Base-by-base conservation (phyloP, 805 yeast genomes). In the Kodamaea laetipori region DNA sequence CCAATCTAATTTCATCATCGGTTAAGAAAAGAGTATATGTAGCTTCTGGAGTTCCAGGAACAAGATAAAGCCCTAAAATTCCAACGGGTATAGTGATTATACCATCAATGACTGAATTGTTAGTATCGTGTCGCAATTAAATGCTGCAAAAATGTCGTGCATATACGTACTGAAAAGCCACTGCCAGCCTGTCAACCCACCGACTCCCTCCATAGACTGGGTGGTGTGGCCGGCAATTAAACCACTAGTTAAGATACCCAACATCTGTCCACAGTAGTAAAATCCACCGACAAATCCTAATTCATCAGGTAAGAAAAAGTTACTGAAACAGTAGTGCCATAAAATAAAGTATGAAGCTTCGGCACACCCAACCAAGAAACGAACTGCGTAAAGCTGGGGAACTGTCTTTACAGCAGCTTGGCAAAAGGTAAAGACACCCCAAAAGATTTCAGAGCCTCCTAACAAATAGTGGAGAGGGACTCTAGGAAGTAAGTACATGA, bases 1-100 rank as follows among this genome's bases (percentile, higher is more conserved):
- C 77, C 23, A 80, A 58, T 48, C 73, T 64, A 34, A 78, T 77
- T 47, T 81, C 86, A 33, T 77, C 80, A 49, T 79, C 82, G 0
- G 79, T 70, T 19, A 81, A 57, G 50, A 70, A 77, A 15, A 74
- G 57, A 1, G 82, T 76, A 44, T 76, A 74, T 54, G 82, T 73
- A 28, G 48, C 51, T 31, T 47, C 39, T 4, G 64, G 63, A 4
- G 62, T 56, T 2, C 61, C 62, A 11, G 69, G 64, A 25, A 52
- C 48, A 40, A 50, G 39, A 32, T 49, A 46, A 16, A 55, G 40
- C 3, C 54, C 61, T 11, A 55, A 25, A n/a, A 54, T 27, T 1
- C 54, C 61, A 8, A 55, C 51, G 4, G 49, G 54, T 11, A 56
- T 43, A 6, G 63, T 48, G 4, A 58, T 53, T 7, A 53, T 33